A percentile compares a stretch with the other conserved stretches of the same genome.
Evolutionary conservation across 1,139 yeast genomes (phyloP).

Genomic region (Hansenula anomala): DNA sequence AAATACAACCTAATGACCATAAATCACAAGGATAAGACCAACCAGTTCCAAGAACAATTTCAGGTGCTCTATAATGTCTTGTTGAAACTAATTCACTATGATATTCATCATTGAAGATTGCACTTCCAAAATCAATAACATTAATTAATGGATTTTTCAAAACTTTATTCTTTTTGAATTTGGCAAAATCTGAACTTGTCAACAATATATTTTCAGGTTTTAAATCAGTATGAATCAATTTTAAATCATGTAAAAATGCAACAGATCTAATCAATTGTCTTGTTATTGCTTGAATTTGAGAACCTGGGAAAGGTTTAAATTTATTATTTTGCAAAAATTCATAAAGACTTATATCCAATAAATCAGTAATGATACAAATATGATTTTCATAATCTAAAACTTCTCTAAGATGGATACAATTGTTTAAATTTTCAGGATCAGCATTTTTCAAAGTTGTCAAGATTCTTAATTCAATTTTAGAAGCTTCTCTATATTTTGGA

Average conservation of each 20-base stretch:
- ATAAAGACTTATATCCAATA: constrained; percentile 77
- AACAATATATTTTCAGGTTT: constrained; percentile 92
- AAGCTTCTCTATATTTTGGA: constrained; percentile 80
- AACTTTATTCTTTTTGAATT: constrained; percentile 36
- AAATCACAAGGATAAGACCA: constrained; percentile 93
- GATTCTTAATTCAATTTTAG: constrained; percentile 74
- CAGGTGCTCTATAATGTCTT: constrained; percentile 96
- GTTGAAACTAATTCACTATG: constrained; percentile 92
- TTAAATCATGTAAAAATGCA: constrained; percentile 83
- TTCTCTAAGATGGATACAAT: constrained; percentile 76
- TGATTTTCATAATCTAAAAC: constrained; percentile 93
- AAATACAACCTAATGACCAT: constrained; percentile 95
- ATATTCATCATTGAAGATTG: constrained; percentile 89
- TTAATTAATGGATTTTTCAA: constrained; percentile 77
- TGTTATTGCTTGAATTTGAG: constrained; percentile 84
- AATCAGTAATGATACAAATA: constrained; percentile 88
- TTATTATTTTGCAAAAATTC: constrained; percentile 82
- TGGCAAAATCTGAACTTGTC: constrained; percentile 47
- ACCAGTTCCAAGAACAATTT: constrained; percentile 86
- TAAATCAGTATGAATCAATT: constrained; percentile 88
- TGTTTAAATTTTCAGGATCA: constrained; percentile 61
- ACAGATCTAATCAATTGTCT: constrained; percentile 83
- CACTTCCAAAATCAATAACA: constrained; percentile 94
- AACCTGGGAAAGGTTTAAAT: constrained; percentile 69
- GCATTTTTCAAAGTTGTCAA: constrained; percentile 73